These are phyloP conservation scores for Euphorbia peplus DNA, from an alignment of 345 rosid genomes.

Conservation along the genomic window DNA sequence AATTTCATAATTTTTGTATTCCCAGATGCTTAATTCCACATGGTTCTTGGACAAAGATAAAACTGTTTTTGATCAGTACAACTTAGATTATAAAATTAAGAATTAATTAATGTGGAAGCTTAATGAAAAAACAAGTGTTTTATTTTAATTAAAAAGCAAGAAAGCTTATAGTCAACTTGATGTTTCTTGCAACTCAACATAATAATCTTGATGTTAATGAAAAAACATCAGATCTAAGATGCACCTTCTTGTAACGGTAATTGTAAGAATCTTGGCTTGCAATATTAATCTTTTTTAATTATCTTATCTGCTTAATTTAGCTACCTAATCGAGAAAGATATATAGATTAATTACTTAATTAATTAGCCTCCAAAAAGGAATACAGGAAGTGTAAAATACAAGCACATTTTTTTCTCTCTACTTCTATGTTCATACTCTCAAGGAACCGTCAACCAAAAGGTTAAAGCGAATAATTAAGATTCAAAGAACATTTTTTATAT, in stretches of 20 bases:
- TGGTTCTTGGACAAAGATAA: conserved; percentile 22
- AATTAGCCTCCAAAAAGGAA: neutral
- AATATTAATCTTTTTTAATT: neutral
- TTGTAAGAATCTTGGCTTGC: conserved; percentile 21
- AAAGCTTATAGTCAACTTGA: conserved; percentile 9
- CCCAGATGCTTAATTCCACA: conserved; percentile 21
- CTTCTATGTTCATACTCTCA: no score
- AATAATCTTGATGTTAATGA: neutral
- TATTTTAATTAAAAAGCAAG: neutral
- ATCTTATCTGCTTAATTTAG: neutral
- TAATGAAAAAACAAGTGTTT: neutral
- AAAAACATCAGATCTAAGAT: neutral
- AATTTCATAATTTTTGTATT: neutral
- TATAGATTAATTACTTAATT: neutral
- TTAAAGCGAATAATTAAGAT: no score
- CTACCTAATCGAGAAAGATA: conserved; percentile 16
- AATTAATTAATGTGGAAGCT: no score
- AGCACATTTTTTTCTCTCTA: neutral
- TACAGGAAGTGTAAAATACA: neutral
- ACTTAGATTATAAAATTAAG: no score
- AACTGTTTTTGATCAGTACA: no score
- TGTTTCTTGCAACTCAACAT: conserved; percentile 16
- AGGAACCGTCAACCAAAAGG: no score
- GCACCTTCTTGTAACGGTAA: conserved; percentile 22
- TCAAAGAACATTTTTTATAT: no score